These are phyloP conservation scores for Echria macrotheca DNA, from an alignment of 495 filamentous ascomycete species.

Conservation along the genomic window DNA sequence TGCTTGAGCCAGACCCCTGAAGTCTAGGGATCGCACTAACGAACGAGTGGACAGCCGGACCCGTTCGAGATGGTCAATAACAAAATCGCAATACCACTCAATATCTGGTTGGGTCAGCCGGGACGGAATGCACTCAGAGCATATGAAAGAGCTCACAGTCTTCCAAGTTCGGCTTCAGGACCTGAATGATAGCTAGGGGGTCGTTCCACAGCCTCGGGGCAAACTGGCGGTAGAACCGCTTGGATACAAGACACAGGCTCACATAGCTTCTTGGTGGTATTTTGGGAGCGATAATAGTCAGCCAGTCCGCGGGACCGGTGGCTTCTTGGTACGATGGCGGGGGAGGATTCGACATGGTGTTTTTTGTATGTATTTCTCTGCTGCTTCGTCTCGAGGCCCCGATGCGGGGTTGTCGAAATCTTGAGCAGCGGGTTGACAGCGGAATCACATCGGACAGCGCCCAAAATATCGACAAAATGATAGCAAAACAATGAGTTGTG, in stretches of 20 bases:
- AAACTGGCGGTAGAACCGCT: slow-evolving; percentile 38
- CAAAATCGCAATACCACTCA: slow-evolving; percentile 35
- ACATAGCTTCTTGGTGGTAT: slow-evolving; percentile 29
- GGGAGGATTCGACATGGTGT: background rate
- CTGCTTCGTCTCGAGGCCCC: too few species aligned
- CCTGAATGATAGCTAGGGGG: slow-evolving; percentile 26
- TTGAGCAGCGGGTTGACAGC: too few species aligned
- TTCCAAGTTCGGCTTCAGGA: slow-evolving; percentile 24
- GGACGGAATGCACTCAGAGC: background rate
- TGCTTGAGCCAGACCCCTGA: slow-evolving; percentile 31
- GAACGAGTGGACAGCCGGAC: slow-evolving; percentile 23
- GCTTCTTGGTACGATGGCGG: slow-evolving; percentile 43
- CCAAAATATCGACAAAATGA: too few species aligned
- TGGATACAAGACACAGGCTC: slow-evolving; percentile 37
- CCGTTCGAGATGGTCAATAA: slow-evolving; percentile 22
- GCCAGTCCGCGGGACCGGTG: slow-evolving; percentile 36
- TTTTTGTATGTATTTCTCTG: too few species aligned
- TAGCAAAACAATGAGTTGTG: too few species aligned
- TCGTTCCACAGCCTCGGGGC: slow-evolving; percentile 45
- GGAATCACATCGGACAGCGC: too few species aligned
- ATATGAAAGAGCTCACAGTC: slow-evolving; percentile 26
- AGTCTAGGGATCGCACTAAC: slow-evolving; percentile 34
- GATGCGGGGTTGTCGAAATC: too few species aligned
- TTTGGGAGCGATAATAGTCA: slow-evolving; percentile 36
- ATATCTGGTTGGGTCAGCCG: slow-evolving; percentile 23